Conservation (phyloP, 768 basidiomycete species). For the Gymnopilus dilepis region DNA sequence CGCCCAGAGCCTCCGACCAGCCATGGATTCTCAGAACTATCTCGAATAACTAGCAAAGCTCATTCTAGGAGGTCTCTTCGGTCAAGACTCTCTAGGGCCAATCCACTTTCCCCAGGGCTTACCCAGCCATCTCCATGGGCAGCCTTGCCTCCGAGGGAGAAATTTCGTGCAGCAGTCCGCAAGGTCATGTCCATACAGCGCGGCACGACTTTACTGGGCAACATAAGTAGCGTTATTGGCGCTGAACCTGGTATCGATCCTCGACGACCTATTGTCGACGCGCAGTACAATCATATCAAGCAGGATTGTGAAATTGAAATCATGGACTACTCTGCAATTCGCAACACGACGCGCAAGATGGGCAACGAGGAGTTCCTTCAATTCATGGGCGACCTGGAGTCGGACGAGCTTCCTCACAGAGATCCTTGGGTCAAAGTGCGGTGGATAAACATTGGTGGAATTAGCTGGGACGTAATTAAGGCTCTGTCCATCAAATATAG, state of each 20-base stretch:
- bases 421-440: conserved; percentile 71
- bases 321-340: conserved; percentile 65
- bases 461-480: conserved; percentile 76
- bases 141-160: conserved; percentile 47
- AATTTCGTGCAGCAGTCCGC: conserved; percentile 59
- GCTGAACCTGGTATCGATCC: conserved; percentile 79
- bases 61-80: conserved; percentile 25
- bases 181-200: conserved; percentile 70
- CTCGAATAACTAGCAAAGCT: conserved; percentile 18
- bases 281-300: conserved; percentile 60
- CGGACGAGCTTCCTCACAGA: conserved; percentile 43
- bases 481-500: conserved; percentile 69
- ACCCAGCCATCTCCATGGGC: conserved; percentile 20
- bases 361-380: conserved; percentile 65
- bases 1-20: background rate
- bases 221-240: conserved; percentile 47
- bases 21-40: conserved; percentile 14
- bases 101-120: conserved; percentile 18
- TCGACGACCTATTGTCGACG: conserved; percentile 58
- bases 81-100: conserved; percentile 23
- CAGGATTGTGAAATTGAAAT: conserved; percentile 71
- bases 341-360: conserved; percentile 59
- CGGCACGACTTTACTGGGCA: conserved; percentile 47
- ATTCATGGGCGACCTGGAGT: conserved; percentile 47
- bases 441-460: conserved; percentile 76